phyloP scores from a whole-genome alignment of 345 rosid species.

The Brassica cretica region DNA sequence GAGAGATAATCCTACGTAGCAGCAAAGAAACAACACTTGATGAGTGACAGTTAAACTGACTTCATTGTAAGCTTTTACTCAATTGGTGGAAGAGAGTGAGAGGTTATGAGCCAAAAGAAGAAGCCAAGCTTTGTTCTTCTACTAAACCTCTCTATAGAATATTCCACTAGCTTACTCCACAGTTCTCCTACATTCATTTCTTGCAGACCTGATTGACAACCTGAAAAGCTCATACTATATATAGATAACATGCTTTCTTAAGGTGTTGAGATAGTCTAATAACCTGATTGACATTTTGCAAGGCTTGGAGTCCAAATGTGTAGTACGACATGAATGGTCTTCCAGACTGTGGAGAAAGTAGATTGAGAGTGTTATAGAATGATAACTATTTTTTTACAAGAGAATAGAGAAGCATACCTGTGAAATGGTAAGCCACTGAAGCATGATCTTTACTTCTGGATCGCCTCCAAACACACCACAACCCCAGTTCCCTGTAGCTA shows the following conservation, averaged over 20 bases:
- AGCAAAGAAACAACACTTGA: not conserved
- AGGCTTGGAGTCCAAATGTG: conserved; percentile 30
- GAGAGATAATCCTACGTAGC: not conserved
- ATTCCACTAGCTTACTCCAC: conserved; percentile 35
- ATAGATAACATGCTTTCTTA: not conserved
- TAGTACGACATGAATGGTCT: conserved; percentile 31
- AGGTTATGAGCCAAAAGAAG: not conserved
- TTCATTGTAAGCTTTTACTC: conserved; percentile 1
- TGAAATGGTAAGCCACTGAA: conserved; percentile 39
- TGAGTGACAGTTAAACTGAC: not conserved
- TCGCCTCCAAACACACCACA: conserved; percentile 98
- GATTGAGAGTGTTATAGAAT: not conserved
- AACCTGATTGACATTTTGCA: conserved; percentile 28
- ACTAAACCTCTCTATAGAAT: conserved; percentile 24
- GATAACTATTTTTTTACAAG: not conserved
- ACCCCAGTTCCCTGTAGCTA: conserved; percentile 95
- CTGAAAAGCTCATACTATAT: not conserved
- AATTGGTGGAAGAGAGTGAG: not conserved
- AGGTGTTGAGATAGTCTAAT: conserved; percentile 21
- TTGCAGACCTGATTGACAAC: conserved; percentile 7
- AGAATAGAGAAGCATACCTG: conserved; percentile 19
- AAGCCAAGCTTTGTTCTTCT: not conserved
- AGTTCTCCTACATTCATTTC: conserved; percentile 30
- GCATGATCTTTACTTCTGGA: conserved; percentile 62
- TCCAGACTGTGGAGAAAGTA: conserved; percentile 12